Conservation (phyloP, 257 asterid species). For the Fraxinus americana region DNA sequence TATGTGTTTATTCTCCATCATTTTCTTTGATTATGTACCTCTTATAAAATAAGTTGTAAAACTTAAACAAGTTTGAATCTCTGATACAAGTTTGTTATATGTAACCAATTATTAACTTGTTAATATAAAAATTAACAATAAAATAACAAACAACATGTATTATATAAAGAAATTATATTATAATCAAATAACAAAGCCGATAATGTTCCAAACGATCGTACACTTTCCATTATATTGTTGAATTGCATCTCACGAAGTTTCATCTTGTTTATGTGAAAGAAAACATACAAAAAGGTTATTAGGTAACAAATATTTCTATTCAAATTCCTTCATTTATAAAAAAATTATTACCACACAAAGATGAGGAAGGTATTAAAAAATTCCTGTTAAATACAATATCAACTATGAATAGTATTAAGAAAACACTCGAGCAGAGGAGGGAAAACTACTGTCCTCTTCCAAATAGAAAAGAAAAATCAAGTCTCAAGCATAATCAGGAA, state of each 20-base stretch:
- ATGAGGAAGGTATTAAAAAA: not conserved
- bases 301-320: not conserved
- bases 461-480: too few species aligned
- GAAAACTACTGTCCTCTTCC: slow-evolving; percentile 42
- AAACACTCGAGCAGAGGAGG: not conserved
- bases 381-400: not conserved
- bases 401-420: not conserved
- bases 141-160: too few species aligned
- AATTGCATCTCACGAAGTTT: slow-evolving; percentile 37
- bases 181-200: too few species aligned
- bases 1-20: too few species aligned
- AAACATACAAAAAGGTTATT: not conserved
- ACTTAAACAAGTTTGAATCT: too few species aligned
- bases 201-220: not conserved
- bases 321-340: not conserved
- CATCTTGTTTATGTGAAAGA: slow-evolving; percentile 35
- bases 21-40: too few species aligned
- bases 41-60: too few species aligned
- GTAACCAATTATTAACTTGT: too few species aligned
- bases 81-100: too few species aligned
- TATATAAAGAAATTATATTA: too few species aligned
- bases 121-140: too few species aligned
- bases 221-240: slow-evolving; percentile 31
- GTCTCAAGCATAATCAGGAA: too few species aligned
- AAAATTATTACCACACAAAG: not conserved